Conservation (phyloP, 441 rosid species). For the Brassica balearica region DNA sequence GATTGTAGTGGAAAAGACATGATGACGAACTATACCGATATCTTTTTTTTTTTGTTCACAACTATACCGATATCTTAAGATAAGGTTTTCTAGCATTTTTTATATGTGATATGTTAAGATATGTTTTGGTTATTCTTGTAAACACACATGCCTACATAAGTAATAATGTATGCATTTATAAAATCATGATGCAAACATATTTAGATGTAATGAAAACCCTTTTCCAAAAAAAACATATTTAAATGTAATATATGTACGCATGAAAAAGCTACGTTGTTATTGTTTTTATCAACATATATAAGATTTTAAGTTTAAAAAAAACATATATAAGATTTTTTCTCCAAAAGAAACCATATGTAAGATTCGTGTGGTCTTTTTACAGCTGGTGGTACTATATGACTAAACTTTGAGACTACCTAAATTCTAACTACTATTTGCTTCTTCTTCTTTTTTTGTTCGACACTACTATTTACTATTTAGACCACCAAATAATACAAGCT, state of each 20-base stretch:
- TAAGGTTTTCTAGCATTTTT: neutral
- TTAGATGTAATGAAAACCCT: neutral
- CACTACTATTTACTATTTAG: neutral
- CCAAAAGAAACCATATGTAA: no score
- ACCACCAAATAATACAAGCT: neutral
- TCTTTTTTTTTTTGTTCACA: neutral
- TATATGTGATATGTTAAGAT: conserved; percentile 18
- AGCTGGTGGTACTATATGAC: neutral
- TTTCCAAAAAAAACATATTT: neutral
- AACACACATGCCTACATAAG: conserved; percentile 35
- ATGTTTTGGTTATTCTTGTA: conserved; percentile 33
- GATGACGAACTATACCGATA: conserved; percentile 34
- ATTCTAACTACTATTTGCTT: no score
- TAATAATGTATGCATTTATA: conserved; percentile 12
- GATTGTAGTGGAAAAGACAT: conserved; percentile 40
- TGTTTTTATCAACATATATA: neutral
- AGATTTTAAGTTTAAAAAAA: no score
- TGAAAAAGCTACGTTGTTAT: conserved; percentile 4
- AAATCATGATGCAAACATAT: neutral
- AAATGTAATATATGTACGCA: neutral
- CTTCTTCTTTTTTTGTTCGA: no score
- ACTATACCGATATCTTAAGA: conserved; percentile 6
- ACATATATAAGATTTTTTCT: no score
- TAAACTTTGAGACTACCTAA: neutral
- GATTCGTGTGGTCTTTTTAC: neutral